Percentiles rank a stretch among this genome's conserved stretches.
Conservation (phyloP, 768 basidiomycete species). For the Pulveroboletus ravenelii region DNA sequence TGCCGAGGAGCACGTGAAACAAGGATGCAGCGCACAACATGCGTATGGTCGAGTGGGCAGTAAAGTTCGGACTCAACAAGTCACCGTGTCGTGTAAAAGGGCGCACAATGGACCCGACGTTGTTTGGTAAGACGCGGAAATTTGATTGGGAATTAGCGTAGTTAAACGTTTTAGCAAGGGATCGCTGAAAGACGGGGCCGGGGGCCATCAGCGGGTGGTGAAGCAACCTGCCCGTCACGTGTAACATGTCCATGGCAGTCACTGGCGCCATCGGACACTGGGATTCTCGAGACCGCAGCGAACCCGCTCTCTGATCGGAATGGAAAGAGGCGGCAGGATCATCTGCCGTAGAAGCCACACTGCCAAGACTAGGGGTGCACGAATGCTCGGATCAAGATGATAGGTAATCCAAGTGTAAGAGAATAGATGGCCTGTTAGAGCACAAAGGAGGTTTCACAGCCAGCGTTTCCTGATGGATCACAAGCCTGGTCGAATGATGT, state of each 20-base stretch:
- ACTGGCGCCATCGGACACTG: background rate
- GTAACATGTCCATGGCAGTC: background rate
- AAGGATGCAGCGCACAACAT: slow-evolving; percentile 3
- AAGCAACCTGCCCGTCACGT: background rate
- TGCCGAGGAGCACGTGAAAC: slow-evolving; percentile 25
- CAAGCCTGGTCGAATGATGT: background rate
- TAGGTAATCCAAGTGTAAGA: background rate
- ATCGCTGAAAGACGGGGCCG: slow-evolving; percentile 19
- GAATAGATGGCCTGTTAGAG: slow-evolving; percentile 12
- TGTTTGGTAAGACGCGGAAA: slow-evolving; percentile 20
- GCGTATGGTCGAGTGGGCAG: background rate
- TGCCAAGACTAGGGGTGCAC: background rate
- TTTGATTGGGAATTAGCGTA: slow-evolving; percentile 29
- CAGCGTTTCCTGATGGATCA: background rate
- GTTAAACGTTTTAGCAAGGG: slow-evolving; percentile 29
- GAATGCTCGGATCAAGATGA: background rate
- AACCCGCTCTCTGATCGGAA: background rate
- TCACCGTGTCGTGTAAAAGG: slow-evolving; percentile 20
- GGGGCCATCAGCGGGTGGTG: background rate
- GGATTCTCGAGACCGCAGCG: no score
- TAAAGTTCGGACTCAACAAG: background rate
- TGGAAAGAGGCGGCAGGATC: slow-evolving; percentile 4
- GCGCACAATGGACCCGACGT: background rate
- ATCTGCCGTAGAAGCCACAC: no score
- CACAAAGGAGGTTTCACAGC: slow-evolving; percentile 3